These are phyloP conservation scores for Kitagawia praeruptora DNA, from an alignment of 129 eudicot genomes.

Conservation along the genomic window DNA sequence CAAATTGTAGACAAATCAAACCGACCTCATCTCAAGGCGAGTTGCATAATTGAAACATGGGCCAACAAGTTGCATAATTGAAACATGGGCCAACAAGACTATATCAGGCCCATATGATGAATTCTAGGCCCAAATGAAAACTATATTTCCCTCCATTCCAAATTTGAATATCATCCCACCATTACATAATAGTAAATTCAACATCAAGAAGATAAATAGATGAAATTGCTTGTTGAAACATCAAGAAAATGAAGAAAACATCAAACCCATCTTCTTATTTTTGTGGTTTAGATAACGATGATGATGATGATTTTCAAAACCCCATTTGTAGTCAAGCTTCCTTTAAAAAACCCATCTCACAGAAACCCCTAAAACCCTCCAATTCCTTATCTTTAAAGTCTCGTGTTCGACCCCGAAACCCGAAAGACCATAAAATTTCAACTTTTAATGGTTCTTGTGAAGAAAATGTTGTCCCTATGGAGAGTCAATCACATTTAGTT, in stretches of 20 bases:
- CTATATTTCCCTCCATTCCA: neutral
- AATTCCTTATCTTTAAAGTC: neutral
- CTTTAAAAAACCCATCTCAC: neutral
- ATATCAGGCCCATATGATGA: neutral
- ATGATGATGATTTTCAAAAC: conserved; percentile 10
- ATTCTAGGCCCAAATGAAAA: neutral
- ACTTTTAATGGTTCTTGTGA: neutral
- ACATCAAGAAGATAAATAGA: neutral
- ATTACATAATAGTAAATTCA: neutral
- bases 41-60: no score
- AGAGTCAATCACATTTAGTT: neutral
- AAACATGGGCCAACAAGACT: neutral
- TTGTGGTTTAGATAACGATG: neutral
- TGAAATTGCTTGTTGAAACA: neutral
- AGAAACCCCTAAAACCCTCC: neutral
- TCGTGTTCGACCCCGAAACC: neutral
- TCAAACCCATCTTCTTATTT: neutral
- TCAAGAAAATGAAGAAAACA: conserved; percentile 4
- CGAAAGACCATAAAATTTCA: neutral
- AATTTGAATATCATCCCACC: neutral
- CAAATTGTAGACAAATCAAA: no score
- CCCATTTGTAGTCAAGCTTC: conserved; percentile 10
- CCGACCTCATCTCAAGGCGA: no score
- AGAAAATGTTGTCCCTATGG: neutral
- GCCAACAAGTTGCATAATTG: neutral